These are phyloP conservation scores for Alternaria metachromatica DNA, from an alignment of 2,329 filamentous ascomycete genomes.

Conservation along the genomic window DNA sequence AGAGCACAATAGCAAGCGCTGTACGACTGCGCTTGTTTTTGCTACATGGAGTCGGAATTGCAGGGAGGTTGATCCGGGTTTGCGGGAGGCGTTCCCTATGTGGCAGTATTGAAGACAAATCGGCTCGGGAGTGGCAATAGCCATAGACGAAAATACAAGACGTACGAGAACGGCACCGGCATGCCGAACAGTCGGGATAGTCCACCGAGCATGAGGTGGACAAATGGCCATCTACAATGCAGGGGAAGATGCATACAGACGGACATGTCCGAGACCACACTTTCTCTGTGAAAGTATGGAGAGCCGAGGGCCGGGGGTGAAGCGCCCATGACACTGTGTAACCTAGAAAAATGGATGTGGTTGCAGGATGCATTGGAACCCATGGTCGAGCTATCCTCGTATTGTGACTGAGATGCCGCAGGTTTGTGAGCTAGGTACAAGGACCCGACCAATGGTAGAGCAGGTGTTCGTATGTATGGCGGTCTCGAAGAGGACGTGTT, in stretches of 20 bases:
- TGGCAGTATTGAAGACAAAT: constrained; percentile 1
- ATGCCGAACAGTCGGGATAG: neutral
- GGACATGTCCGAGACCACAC: constrained; percentile 5
- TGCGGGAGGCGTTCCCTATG: neutral
- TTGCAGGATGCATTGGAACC: constrained; percentile 10
- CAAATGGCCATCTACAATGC: neutral
- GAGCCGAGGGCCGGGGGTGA: constrained; percentile 7
- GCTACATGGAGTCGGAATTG: neutral
- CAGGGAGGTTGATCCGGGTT: neutral
- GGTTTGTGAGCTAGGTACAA: constrained; percentile 11
- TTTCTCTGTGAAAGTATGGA: constrained; percentile 1
- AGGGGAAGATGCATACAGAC: constrained; percentile 3
- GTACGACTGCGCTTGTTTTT: constrained; percentile 4
- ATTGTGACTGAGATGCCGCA: constrained; percentile 19
- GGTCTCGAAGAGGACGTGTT: constrained; percentile 13
- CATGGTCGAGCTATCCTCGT: neutral
- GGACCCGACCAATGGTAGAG: constrained; percentile 6
- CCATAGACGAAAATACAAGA: neutral
- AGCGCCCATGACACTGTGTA: constrained; percentile 7
- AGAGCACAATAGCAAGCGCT: constrained; percentile 3
- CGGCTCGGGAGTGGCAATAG: neutral
- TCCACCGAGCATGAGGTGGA: neutral
- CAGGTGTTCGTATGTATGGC: constrained; percentile 19
- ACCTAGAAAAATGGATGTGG: constrained; percentile 7
- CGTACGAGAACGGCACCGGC: neutral